Evolutionary conservation across 352 stramenopile species (phyloP), one percentile per base, ranked within the genome.

Genomic region (Phytophthora fragariaefolia): DNA sequence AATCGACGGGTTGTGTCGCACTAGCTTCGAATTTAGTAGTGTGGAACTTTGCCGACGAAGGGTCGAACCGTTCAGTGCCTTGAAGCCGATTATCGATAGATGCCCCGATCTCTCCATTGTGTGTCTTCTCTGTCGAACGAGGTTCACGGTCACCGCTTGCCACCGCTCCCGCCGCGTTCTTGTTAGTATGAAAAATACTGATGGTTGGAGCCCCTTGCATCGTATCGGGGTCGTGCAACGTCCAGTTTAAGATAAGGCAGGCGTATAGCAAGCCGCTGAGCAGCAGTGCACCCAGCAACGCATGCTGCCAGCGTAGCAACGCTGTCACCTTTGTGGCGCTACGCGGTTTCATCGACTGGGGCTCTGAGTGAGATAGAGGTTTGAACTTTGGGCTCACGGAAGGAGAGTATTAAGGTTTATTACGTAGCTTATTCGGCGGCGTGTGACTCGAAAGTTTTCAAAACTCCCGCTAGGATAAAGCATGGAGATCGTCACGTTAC

Each of bases 211-310:
- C 26, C 0, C 5, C 8, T 53, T 47, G 26, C 34, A 34, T 12
- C 20, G 9, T 12, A 30, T 43, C 43, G 3, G 42, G n/a, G 47
- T n/a, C 43, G 24, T 42, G 43, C 61, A 48, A 18, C 6, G 47
- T 64, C 53, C 53, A 69, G 10, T 4, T 58, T 2, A 54, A 6
- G 15, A 58, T 54, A 10, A 69, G 23, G 2, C 26, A 26, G 28
- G 45, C 49, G 32, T 71, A 66, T 0, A 71, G n/a, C 10, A 71
- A 28, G 18, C 55, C 42, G 13, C 45, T 58, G 32, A 64, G 46
- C 24, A 69, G 4, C 26, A 69, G 26, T 27, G 48, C 26, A 27
- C 20, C 27, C 20, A 69, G 7, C 24, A 58, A 30, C 9, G 40
- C 52, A 4, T 51, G 52, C 17, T 47, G 54, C 43, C 46, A 63